Base-by-base conservation (phyloP, 1,284 basidiomycete genomes). In the Rhizopogon parksii region DNA sequence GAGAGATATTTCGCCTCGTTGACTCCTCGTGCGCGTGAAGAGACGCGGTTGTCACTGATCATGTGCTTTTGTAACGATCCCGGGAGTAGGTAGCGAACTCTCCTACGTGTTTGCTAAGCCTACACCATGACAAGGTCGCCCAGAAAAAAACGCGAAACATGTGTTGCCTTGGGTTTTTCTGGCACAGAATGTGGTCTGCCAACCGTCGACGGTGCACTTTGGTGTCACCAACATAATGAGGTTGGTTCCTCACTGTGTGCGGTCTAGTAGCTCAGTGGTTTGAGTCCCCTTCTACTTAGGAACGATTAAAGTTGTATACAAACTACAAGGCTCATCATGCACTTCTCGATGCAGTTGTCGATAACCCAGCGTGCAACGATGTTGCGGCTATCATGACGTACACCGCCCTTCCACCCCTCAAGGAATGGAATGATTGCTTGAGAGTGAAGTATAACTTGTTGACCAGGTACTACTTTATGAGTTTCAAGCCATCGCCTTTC, bases 21-120 rank as follows among this genome's bases (percentile, higher is more conserved):
- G 19, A 24, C 38, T 40, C 14, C 39, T 25, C 24, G 4, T 27
- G 24, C 1, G 39, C 24, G 2, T 27, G 40, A 27, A 5, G 5
- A 9, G 8, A 40, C 14, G 60, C 74, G 46, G 61, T 58, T 49
- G 71, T 75, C 46, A 74, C 77, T 59, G 68, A 74, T 57, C 62
- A 59, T 8, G 63, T 66, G 0, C 71, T 69, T 54, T 52, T 57
- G 34, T 43, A 53, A 7, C 54, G 47, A 1, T 54, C 63, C 3
- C 60, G 19, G 2, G 21, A 21, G 21, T 24, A 24, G 4, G 21
- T 24, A 24, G 21, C 5, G 15, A 55, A 63, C 4, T 60, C 62
- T 6, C 62, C 60, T 43, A 59, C 62, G 24, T 40, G 9, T 27
- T 40, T 24, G 9, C 15, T 7, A n/a, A n/a, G n/a, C n/a, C n/a